These are phyloP conservation scores for Xylaria telfairii DNA, from an alignment of 495 filamentous ascomycete genomes.

Conservation along the genomic window DNA sequence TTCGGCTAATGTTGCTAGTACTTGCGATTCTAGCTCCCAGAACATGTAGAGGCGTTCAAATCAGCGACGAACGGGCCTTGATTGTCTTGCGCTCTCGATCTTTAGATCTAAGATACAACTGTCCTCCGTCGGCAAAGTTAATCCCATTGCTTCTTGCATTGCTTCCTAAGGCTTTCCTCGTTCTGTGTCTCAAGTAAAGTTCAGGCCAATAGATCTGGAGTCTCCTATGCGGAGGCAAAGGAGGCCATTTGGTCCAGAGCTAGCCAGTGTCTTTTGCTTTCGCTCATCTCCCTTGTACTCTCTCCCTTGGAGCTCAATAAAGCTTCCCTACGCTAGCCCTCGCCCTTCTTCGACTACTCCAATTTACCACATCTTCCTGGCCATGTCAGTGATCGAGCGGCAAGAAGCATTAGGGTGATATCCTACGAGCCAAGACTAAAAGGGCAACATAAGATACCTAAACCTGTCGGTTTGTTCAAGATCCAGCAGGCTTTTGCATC, in stretches of 20 bases:
- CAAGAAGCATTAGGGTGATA: conserved; percentile 37
- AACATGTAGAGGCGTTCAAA: conserved; percentile 10
- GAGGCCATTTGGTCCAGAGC: conserved; percentile 25
- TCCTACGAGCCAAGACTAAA: conserved; percentile 41
- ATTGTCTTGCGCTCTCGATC: conserved; percentile 25
- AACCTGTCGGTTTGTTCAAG: conserved; percentile 38
- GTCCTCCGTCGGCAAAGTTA: conserved; percentile 15
- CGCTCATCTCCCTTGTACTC: conserved; percentile 25
- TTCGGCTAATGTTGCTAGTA: background rate
- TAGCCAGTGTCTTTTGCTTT: conserved; percentile 30
- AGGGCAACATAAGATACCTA: conserved; percentile 36
- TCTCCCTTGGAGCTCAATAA: conserved; percentile 27
- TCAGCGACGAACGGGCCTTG: conserved; percentile 24
- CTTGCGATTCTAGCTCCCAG: background rate
- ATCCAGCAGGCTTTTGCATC: conserved; percentile 33
- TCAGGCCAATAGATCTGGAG: conserved; percentile 9
- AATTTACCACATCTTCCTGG: conserved; percentile 33
- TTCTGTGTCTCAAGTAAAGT: conserved; percentile 19
- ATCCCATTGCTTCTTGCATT: conserved; percentile 24
- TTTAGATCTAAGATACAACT: conserved; percentile 25
- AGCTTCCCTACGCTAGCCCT: conserved; percentile 26
- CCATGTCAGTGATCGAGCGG: conserved; percentile 31
- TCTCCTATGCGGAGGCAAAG: conserved; percentile 10
- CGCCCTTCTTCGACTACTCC: conserved; percentile 34
- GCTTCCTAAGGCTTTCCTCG: conserved; percentile 15